These are phyloP conservation scores for Gossypium laxum DNA, from an alignment of 441 rosid genomes.

Conservation along the genomic window DNA sequence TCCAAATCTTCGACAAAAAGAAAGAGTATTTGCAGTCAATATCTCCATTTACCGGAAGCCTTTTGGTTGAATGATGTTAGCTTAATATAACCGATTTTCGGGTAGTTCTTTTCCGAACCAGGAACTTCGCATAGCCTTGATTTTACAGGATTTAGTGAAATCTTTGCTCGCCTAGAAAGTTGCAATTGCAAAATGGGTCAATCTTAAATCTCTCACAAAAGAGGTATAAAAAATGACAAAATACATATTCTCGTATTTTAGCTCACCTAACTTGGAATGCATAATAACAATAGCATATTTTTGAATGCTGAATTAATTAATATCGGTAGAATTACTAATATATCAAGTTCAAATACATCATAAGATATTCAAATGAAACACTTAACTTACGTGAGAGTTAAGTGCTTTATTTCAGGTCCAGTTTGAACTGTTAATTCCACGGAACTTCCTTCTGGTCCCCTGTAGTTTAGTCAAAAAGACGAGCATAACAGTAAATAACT, in stretches of 20 bases:
- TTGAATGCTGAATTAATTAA: neutral
- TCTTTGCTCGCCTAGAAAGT: conserved; percentile 60
- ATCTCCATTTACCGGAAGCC: conserved; percentile 54
- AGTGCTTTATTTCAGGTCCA: conserved; percentile 59
- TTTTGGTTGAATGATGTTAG: conserved; percentile 73
- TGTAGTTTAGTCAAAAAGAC: conserved; percentile 21
- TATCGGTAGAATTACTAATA: neutral
- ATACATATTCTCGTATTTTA: neutral
- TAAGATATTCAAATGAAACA: neutral
- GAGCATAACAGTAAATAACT: conserved; percentile 1
- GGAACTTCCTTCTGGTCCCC: conserved; percentile 89
- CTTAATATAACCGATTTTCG: conserved; percentile 81
- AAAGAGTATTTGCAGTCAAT: neutral
- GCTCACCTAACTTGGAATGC: neutral
- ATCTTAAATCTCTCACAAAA: neutral
- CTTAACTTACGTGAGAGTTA: conserved; percentile 54
- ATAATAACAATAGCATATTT: neutral
- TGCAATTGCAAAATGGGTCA: conserved; percentile 10
- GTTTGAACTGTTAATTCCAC: conserved; percentile 68
- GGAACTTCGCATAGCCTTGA: conserved; percentile 71
- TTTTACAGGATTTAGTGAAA: conserved; percentile 79
- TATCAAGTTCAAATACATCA: neutral
- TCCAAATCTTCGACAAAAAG: neutral
- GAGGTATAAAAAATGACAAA: neutral
- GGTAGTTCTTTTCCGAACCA: conserved; percentile 54